phyloP scores from a whole-genome alignment of 2,329 filamentous ascomycete species.

The Fusarium nanum region DNA sequence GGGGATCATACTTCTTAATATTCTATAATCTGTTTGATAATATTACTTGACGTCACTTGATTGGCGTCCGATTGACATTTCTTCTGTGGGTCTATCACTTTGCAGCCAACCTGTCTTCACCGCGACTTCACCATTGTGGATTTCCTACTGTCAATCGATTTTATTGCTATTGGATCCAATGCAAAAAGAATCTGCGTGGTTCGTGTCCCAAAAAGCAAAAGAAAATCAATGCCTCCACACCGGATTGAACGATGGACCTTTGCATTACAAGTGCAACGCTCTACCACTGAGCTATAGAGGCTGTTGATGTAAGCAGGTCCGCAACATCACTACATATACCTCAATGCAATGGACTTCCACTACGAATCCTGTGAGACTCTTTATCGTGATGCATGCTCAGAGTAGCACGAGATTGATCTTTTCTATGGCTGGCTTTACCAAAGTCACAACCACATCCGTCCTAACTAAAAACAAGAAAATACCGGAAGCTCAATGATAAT shows the following conservation, averaged over 20 bases:
- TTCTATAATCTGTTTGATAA: fast-evolving
- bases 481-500: no score
- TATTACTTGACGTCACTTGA: fast-evolving
- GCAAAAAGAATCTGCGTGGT: not conserved
- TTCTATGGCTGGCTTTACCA: not conserved
- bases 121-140: no score
- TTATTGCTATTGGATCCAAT: fast-evolving
- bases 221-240: constrained; percentile 16
- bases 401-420: not conserved
- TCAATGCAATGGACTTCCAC: no score
- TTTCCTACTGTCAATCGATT: not conserved
- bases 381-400: not conserved
- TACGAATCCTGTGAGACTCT: not conserved
- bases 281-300: constrained; percentile 33
- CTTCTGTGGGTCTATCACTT: not conserved
- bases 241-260: constrained; percentile 33
- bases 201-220: not conserved
- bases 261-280: constrained; percentile 34
- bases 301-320: not conserved
- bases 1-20: fast-evolving
- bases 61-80: not conserved
- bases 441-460: no score
- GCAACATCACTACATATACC: fast-evolving
- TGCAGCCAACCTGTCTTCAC: no score
- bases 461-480: no score